These are phyloP conservation scores for Mycena belliarum DNA, from an alignment of 768 basidiomycete genomes.

Conservation along the genomic window DNA sequence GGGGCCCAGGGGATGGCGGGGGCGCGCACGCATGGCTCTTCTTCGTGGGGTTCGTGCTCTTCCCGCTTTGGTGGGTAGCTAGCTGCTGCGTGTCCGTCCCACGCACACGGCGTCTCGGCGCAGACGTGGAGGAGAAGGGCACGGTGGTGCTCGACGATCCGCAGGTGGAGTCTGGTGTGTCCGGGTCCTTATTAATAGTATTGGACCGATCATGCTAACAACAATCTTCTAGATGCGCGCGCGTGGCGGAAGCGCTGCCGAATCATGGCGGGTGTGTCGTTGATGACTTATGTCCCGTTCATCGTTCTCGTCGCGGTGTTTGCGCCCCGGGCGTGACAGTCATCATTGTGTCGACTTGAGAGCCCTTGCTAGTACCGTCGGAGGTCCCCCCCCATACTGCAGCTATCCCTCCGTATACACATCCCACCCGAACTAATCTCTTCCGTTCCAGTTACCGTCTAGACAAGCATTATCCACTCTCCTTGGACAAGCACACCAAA, in stretches of 20 bases:
- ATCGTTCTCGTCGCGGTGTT: slow-evolving; percentile 73
- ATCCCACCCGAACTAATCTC: too few relatives aligned
- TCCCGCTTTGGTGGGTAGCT: slow-evolving; percentile 66
- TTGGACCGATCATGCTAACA: too few relatives aligned
- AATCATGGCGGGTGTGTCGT: slow-evolving; percentile 63
- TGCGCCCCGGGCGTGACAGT: slow-evolving; percentile 5
- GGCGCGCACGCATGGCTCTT: slow-evolving; percentile 78
- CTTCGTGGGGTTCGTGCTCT: slow-evolving; percentile 70
- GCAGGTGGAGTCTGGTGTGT: slow-evolving; percentile 74
- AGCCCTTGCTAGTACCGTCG: too few relatives aligned
- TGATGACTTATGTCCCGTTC: slow-evolving; percentile 79
- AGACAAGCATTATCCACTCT: too few relatives aligned
- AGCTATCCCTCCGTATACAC: too few relatives aligned
- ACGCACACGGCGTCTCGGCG: slow-evolving; percentile 59
- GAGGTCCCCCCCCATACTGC: too few relatives aligned
- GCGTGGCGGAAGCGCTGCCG: slow-evolving; percentile 79
- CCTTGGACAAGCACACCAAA: too few relatives aligned
- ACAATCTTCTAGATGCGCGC: slow-evolving; percentile 74
- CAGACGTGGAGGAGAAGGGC: slow-evolving; percentile 50
- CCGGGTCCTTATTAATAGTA: too few relatives aligned
- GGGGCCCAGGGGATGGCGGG: slow-evolving; percentile 53
- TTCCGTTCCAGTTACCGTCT: too few relatives aligned
- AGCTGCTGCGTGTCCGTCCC: slow-evolving; percentile 52
- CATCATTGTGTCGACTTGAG: too few relatives aligned
- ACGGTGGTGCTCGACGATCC: slow-evolving; percentile 76